Conservation (phyloP, 139 green algal species). For the Asterochloris sp. region DNA sequence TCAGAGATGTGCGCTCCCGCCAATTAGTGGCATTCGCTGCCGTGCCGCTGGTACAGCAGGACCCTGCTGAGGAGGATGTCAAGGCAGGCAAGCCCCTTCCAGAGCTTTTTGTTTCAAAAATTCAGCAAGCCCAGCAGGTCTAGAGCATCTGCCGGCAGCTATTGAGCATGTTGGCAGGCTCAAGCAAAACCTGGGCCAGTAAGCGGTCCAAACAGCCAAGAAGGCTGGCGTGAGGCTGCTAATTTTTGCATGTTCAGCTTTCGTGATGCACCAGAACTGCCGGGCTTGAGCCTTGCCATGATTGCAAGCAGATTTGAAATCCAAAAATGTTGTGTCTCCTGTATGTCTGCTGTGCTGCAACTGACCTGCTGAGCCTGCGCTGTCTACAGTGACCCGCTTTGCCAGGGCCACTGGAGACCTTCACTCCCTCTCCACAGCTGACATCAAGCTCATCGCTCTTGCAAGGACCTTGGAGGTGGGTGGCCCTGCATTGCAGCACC, state of each 20-base stretch:
- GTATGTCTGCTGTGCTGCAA: too few species aligned
- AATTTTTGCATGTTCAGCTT: too few species aligned
- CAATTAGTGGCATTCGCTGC: conserved; percentile 56
- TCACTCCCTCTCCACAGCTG: conserved; percentile 71
- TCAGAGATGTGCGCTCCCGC: conserved; percentile 72
- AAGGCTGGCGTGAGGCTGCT: too few species aligned
- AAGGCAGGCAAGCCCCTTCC: conserved; percentile 47
- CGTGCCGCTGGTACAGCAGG: conserved; percentile 50
- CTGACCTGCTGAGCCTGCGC: too few species aligned
- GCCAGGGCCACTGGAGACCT: conserved; percentile 83
- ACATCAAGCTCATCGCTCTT: conserved; percentile 85
- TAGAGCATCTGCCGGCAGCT: background rate
- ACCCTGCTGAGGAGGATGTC: conserved; percentile 67
- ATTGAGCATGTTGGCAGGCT: background rate
- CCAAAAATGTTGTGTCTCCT: too few species aligned
- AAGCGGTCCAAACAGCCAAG: too few species aligned
- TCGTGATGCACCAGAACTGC: too few species aligned
- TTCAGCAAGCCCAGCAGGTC: too few species aligned
- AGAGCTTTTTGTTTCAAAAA: too few species aligned
- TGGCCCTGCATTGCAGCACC: background rate
- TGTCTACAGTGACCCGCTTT: conserved; percentile 75
- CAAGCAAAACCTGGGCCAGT: background rate
- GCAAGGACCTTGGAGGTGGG: conserved; percentile 70
- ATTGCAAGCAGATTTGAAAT: too few species aligned
- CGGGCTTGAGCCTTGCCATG: too few species aligned